Evolutionary conservation across 2,329 filamentous ascomycete species (phyloP).

Genomic region (Orbilia ellipsospora): DNA sequence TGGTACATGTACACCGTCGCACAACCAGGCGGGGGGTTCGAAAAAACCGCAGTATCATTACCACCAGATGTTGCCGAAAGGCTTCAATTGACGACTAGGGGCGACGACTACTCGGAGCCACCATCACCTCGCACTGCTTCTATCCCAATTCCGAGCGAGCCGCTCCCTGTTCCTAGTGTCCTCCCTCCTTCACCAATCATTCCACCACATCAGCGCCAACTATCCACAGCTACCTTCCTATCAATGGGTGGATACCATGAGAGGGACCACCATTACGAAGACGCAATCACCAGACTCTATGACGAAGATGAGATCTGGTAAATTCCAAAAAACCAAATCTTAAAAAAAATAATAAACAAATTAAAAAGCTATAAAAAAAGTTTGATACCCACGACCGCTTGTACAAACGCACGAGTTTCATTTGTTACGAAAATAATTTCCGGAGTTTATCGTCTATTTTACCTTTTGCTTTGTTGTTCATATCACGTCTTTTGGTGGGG

Average conservation of each 20-base stretch:
- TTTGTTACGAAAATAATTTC: conserved; percentile 50
- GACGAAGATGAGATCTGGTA: conserved; percentile 54
- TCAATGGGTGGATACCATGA: conserved; percentile 33
- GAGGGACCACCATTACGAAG: conserved; percentile 48
- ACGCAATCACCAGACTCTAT: conserved; percentile 50
- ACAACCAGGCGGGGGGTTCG: conserved; percentile 50
- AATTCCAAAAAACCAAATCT: conserved; percentile 23
- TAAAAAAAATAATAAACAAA: conserved; percentile 21
- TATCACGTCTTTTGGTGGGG: conserved; percentile 28
- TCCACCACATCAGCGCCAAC: conserved; percentile 39
- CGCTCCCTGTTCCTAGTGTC: conserved; percentile 27
- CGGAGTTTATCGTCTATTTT: conserved; percentile 27
- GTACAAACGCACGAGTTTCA: conserved; percentile 44
- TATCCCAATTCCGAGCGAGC: conserved; percentile 45
- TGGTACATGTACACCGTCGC: conserved; percentile 54
- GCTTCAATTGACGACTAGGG: conserved; percentile 39
- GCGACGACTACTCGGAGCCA: conserved; percentile 49
- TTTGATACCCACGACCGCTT: conserved; percentile 48
- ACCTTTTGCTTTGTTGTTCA: conserved; percentile 28
- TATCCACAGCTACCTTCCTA: conserved; percentile 46
- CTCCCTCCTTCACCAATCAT: conserved; percentile 48
- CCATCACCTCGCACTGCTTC: conserved; percentile 52
- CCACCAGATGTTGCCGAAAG: conserved; percentile 49
- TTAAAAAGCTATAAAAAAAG: conserved; percentile 26
- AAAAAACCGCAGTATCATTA: conserved; percentile 49